Base-by-base conservation (phyloP, 345 rosid species). In the Lepidium didymum region DNA sequence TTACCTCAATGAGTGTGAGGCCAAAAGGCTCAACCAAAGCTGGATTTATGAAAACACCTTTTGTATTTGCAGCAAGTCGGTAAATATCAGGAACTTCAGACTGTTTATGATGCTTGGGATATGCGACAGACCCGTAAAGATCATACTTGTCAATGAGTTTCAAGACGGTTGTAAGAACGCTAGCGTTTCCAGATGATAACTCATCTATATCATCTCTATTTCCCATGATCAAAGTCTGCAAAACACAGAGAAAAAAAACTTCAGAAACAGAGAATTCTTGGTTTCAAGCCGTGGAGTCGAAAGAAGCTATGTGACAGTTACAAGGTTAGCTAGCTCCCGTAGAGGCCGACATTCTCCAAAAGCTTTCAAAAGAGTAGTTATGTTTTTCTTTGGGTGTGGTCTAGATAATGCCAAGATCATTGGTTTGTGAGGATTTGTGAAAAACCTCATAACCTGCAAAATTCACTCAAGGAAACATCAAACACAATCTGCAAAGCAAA, bases 21-120 rank as follows among this genome's bases (percentile, higher is more conserved):
- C 99, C 99, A 77, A 90, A 94, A 33, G 99, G 99, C 67, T 94
- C 99, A 15, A 94, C 96, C 71, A 94, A 58, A 51, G 97, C 99
- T 15, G 99, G 99, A 75, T 94, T 94, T 27, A 94, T 94, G 80
- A 94, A 94, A 73, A 94, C 99, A 54, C 99, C 99, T 81, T 94
- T 94, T 46, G 95, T 90, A 69, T 83, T 87, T 10, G 91, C 97
- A 8, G 97, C 95, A 57, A 94, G 94, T 27, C 99, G 77, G 69
- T 94, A 90, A 57, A 94, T 94, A 9, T 94, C 99, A 4, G 99
- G 97, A 70, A 94, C 99, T 67, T 94, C 99, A 58, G 78, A 73
- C 67, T 93, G 98, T 82, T 84, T 93, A 78, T 93, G 97, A 85
- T 93, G 98, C 82, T 93, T 93, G 14, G 98, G 98, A 75, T 88